Evolutionary conservation across 1,139 yeast species (phyloP).

Genomic region (Lizanozyma gosingica): DNA sequence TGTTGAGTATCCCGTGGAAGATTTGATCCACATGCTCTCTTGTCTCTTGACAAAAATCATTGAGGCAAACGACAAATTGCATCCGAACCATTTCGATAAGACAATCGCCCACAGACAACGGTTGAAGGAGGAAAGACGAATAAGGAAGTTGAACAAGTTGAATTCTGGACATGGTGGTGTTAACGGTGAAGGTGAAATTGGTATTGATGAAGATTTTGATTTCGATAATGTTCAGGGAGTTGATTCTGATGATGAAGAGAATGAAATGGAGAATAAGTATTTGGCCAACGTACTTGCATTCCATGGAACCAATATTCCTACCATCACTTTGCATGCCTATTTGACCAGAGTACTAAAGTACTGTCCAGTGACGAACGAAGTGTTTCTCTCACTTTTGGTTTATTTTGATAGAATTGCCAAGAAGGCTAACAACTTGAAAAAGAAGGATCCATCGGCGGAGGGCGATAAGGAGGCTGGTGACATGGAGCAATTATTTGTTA

Average conservation of each 20-base stretch:
- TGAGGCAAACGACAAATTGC: constrained; percentile 83
- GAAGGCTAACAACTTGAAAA: constrained; percentile 55
- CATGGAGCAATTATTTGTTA: constrained; percentile 63
- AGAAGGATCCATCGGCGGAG: constrained; percentile 12
- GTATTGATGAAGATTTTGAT: constrained; percentile 8
- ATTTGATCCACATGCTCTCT: constrained; percentile 74
- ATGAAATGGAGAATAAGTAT: constrained; percentile 45
- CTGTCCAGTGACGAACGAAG: constrained; percentile 97
- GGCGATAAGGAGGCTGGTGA: constrained; percentile 4
- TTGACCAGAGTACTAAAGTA: constrained; percentile 84
- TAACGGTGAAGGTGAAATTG: constrained; percentile 4
- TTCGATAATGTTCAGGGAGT: constrained; percentile 13
- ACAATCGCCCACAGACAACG: constrained; percentile 40
- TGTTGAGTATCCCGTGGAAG: constrained; percentile 76
- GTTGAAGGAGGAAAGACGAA: constrained; percentile 28
- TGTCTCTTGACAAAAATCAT: constrained; percentile 78
- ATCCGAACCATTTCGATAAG: constrained; percentile 59
- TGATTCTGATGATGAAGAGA: constrained; percentile 32
- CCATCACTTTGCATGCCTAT: constrained; percentile 83
- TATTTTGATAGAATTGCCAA: constrained; percentile 93
- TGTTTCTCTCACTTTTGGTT: constrained; percentile 78
- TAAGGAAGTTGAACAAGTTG: constrained; percentile 16
- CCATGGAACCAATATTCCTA: constrained; percentile 94
- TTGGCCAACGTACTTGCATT: constrained; percentile 78
- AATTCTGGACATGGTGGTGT: constrained; percentile 1